phyloP scores from a whole-genome alignment of 306 rosid genomes.

The Prunus davidiana region DNA sequence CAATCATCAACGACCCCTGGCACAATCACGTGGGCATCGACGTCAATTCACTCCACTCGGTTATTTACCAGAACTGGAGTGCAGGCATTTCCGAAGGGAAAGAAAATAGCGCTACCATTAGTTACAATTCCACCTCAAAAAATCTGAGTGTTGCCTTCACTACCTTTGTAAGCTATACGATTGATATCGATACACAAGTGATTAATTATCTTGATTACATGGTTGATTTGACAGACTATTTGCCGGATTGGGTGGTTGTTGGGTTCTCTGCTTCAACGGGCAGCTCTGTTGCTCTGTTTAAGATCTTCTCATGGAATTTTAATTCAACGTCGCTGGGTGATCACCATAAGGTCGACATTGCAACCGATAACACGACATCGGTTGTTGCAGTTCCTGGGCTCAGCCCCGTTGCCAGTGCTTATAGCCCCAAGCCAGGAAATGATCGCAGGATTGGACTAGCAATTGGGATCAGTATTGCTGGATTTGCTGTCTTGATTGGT shows the following conservation, averaged over 20 bases:
- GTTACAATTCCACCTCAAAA: too few species aligned
- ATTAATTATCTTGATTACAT: too few species aligned
- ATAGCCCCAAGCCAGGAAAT: neutral
- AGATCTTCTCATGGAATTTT: neutral
- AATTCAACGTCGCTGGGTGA: neutral
- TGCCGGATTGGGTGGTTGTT: neutral
- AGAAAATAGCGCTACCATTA: neutral
- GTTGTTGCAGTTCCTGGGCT: neutral
- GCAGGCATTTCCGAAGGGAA: rapidly evolving
- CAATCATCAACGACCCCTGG: slow-evolving; percentile 7
- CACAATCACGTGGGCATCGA: slow-evolving; percentile 37
- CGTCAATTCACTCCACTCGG: slow-evolving; percentile 34
- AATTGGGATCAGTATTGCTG: neutral
- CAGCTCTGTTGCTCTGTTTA: neutral
- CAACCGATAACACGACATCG: neutral
- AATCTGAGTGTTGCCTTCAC: too few species aligned
- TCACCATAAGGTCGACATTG: neutral
- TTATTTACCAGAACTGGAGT: neutral
- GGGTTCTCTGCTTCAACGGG: slow-evolving; percentile 31
- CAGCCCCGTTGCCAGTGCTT: neutral
- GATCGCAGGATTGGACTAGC: neutral
- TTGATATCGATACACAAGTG: too few species aligned
- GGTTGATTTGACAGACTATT: too few species aligned
- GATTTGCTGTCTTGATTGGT: neutral
- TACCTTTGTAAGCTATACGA: too few species aligned